Base-by-base conservation (phyloP, 106 monocot genomes). In the Iris macrosiphon region DNA sequence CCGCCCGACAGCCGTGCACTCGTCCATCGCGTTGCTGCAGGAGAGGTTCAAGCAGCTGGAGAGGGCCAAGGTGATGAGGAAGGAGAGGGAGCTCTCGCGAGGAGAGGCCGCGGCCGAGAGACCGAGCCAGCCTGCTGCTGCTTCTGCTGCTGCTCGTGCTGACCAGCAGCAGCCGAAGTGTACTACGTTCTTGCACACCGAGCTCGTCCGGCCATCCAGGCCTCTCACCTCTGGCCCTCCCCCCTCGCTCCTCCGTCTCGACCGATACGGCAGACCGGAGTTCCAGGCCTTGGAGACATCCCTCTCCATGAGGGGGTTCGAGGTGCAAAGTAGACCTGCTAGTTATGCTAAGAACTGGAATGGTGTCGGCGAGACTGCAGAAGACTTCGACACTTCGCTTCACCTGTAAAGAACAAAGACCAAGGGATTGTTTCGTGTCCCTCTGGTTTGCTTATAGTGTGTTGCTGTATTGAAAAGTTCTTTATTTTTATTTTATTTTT, bases 321-420 rank as follows among this genome's bases (percentile, higher is more conserved):
- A n/a, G n/a, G n/a, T 51, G 55, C 40, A 26, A 14, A 43, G 31
- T 11, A 40, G 58, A 16, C 45, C 45, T 7, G 24, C 22, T 24
- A 35, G 15, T 30, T 42, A 18, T 20, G 30, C 15, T 4, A 4
- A 15, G 44, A 44, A 4, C 17, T 4, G 4, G 6, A 17, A 38
- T 17, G 14, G 40, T 23, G 44, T 35, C 19, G 23, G 50, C 1
- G 31, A 56, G 20, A 7, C 31, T n/a, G n/a, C n/a, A n/a, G n/a
- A n/a, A 2, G 77, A 78, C 7, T 75, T 92, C 5, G 86, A 92
- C 59, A 92, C 86, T 26, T 75, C 85, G 17, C 91, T 92, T 73
- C 86, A 85, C 70, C 74, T 90, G 65, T 84, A 62, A 77, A 22
- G 49, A 15, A n/a, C n/a, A n/a, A n/a, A n/a, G n/a, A n/a, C n/a